Evolutionary conservation across 345 rosid genomes (phyloP).

Genomic region (Murraya paniculata): DNA sequence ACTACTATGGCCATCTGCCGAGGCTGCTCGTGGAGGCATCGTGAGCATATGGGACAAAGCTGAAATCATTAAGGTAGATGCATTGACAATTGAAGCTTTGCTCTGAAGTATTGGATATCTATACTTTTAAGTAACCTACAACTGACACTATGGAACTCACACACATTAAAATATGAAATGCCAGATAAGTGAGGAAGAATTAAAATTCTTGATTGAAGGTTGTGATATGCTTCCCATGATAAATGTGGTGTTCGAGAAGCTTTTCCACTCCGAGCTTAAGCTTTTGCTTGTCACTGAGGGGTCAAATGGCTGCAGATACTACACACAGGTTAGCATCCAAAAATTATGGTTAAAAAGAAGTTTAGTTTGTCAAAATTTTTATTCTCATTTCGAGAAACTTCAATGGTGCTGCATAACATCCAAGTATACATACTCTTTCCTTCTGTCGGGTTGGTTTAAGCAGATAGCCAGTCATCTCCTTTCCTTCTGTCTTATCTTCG

Average conservation of each 20-base stretch:
- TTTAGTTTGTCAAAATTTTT: not conserved
- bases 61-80: conserved; percentile 57
- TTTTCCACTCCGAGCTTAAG: conserved; percentile 49
- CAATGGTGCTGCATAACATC: not conserved
- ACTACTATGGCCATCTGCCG: conserved; percentile 57
- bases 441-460: not conserved
- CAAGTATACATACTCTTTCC: not conserved
- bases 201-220: conserved; percentile 36
- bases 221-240: conserved; percentile 35
- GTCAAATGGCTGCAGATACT: conserved; percentile 53
- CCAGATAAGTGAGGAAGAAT: conserved; percentile 49
- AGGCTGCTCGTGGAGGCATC: conserved; percentile 53
- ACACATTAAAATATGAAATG: not conserved
- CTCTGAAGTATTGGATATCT: not conserved
- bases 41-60: conserved; percentile 67
- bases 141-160: not conserved
- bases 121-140: not conserved
- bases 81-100: not conserved
- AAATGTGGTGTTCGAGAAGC: conserved; percentile 45
- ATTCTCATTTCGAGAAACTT: not conserved
- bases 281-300: conserved; percentile 65
- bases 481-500: not conserved
- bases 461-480: not conserved
- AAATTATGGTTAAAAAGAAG: not conserved
- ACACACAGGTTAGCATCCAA: conserved; percentile 36